Base-by-base conservation (phyloP, 352 stramenopile genomes). In the Phytophthora aleatoria region DNA sequence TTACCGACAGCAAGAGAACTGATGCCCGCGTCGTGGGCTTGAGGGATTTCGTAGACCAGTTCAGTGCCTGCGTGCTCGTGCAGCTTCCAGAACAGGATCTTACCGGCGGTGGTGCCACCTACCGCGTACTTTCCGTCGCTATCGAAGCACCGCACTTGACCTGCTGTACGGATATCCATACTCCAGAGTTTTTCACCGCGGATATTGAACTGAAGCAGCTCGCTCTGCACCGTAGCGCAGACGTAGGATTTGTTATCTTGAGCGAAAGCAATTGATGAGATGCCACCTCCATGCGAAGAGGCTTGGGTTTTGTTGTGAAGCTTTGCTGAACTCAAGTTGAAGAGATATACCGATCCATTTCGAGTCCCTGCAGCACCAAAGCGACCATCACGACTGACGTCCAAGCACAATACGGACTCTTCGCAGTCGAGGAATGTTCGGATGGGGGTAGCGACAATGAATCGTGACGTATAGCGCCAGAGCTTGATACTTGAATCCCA, bases 401-500 rank as follows among this genome's bases (percentile, higher is more conserved):
- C 83, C 24, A 94, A 64, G 30, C 81, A 94, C 42, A 89, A 55
- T 0, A 94, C 71, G 3, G 81, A 79, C 41, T 90, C 83, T 57
- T 87, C 76, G 13, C 79, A 89, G 27, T 90, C 76, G 5, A 78
- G 33, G 50, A 92, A 90, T 1, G 76, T 90, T 26, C 65, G 68
- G 7, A 91, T 72, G 3, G 79, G 81, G 0, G 72, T 79, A 8
- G 71, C 51, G 2, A 88, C 64, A 24, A 94, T 81, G 26, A 70
- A 73, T 9, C 59, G 76, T 9, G 81, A 64, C 1, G 83, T 88
- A 39, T 90, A 94, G 12, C 77, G 69, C 85, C 85, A 94, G 20
- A 90, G 51, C 57, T 92, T 93, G 58, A 93, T 74, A 1, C 69
- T 91, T 0, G 82, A 89, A 58, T 93, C 84, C 82, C 81, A 91